Conservation (phyloP, 2,329 filamentous ascomycete genomes). For the Coniochaeta prunicola region DNA sequence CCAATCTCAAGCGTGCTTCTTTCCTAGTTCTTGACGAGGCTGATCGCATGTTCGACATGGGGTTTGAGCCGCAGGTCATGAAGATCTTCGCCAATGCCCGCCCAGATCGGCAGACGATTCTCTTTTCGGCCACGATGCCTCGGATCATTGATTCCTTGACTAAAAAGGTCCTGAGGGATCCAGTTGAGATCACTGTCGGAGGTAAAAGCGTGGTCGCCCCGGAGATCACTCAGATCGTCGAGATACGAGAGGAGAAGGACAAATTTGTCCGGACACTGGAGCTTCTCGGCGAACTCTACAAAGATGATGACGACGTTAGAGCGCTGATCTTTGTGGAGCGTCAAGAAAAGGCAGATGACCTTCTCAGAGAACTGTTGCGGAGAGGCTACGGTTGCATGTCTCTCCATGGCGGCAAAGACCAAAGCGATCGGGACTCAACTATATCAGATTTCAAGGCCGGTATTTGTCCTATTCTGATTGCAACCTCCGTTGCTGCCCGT, state of each 20-base stretch:
- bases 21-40: constrained; percentile 97
- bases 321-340: constrained; percentile 87
- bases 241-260: constrained; percentile 71
- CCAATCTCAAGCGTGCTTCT: constrained; percentile 79
- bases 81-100: constrained; percentile 91
- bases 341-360: constrained; percentile 80
- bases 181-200: constrained; percentile 88
- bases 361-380: constrained; percentile 69
- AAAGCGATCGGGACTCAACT: constrained; percentile 85
- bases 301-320: constrained; percentile 81
- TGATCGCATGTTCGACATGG: constrained; percentile 99
- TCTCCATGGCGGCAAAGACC: constrained; percentile 89
- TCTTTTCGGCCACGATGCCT: constrained; percentile 96
- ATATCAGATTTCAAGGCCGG: constrained; percentile 93
- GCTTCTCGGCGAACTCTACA: constrained; percentile 79
- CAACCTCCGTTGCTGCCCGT: constrained; percentile 90
- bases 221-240: constrained; percentile 90
- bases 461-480: constrained; percentile 81
- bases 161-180: constrained; percentile 77
- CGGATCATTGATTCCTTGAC: constrained; percentile 86
- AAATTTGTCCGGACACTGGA: constrained; percentile 84
- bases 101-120: constrained; percentile 84
- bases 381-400: constrained; percentile 90
- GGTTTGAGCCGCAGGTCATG: constrained; percentile 96
- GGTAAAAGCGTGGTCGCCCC: constrained; percentile 80